These are phyloP conservation scores for Penicillium pancosmium DNA, from an alignment of 495 filamentous ascomycete species.

Conservation along the genomic window DNA sequence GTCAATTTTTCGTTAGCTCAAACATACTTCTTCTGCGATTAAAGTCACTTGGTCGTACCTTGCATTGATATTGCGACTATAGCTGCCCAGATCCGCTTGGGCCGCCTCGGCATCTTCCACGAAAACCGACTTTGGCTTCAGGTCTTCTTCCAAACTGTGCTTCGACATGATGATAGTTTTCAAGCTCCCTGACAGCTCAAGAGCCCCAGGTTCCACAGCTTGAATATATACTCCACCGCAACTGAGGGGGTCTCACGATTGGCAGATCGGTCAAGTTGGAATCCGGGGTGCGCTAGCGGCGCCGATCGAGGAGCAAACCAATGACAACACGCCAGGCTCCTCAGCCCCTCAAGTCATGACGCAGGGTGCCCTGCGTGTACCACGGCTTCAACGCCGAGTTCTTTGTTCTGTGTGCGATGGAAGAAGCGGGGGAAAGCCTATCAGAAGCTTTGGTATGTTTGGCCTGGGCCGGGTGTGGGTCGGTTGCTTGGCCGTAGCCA, in stretches of 20 bases:
- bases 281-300: conserved; percentile 23
- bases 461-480: conserved; percentile 1
- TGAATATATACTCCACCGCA: conserved; percentile 14
- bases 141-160: conserved; percentile 12
- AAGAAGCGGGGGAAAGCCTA: background rate
- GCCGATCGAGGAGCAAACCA: conserved; percentile 7
- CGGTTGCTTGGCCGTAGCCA: background rate
- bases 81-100: conserved; percentile 13
- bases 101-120: conserved; percentile 19
- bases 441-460: conserved; percentile 1
- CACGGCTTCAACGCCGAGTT: background rate
- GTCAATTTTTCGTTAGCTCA: background rate
- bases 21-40: background rate
- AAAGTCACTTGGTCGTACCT: conserved; percentile 6
- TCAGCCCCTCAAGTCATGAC: conserved; percentile 1
- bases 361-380: conserved; percentile 16
- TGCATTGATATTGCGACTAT: conserved; percentile 19
- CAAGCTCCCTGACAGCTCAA: background rate
- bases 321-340: conserved; percentile 2
- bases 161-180: conserved; percentile 17
- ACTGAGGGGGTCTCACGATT: conserved; percentile 4
- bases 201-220: conserved; percentile 3
- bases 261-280: conserved; percentile 8
- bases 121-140: conserved; percentile 17
- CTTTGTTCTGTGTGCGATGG: conserved; percentile 16